Conservation (phyloP, 1,284 basidiomycete genomes). For the Sporisorium reilianum region DNA sequence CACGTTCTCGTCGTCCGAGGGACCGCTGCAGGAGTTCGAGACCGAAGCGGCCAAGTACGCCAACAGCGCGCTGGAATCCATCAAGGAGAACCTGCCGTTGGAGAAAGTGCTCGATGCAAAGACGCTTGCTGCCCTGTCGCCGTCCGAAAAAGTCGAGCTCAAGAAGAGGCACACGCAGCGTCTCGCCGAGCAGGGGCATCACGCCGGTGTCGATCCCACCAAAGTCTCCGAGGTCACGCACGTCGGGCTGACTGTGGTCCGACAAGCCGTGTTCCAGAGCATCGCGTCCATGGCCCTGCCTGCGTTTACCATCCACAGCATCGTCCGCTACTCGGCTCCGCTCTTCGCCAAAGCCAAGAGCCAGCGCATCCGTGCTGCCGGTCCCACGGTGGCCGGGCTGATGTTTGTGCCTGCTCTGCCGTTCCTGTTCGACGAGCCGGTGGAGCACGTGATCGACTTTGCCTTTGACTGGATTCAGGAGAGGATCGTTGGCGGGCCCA, state of each 20-base stretch:
- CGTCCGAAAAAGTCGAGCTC: slow-evolving; percentile 55
- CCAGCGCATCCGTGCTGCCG: slow-evolving; percentile 78
- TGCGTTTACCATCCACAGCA: slow-evolving; percentile 66
- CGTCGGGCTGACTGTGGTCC: slow-evolving; percentile 55
- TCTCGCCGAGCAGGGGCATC: slow-evolving; percentile 29
- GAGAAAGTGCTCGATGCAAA: slow-evolving; percentile 45
- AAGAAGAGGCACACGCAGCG: slow-evolving; percentile 44
- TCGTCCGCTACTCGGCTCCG: slow-evolving; percentile 77
- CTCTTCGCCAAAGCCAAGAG: slow-evolving; percentile 78
- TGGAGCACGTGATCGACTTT: slow-evolving; percentile 72
- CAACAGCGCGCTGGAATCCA: slow-evolving; percentile 18
- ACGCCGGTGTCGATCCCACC: slow-evolving; percentile 39
- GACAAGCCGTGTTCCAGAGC: slow-evolving; percentile 65
- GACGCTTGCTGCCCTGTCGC: slow-evolving; percentile 32
- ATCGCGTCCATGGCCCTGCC: slow-evolving; percentile 63
- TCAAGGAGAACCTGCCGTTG: slow-evolving; percentile 33
- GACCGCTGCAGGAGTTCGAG: slow-evolving; percentile 24
- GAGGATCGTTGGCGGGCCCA: slow-evolving; percentile 19
- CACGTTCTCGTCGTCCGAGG: slow-evolving; percentile 22
- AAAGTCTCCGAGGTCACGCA: slow-evolving; percentile 41
- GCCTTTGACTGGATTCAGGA: slow-evolving; percentile 71
- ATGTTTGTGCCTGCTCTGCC: slow-evolving; percentile 66
- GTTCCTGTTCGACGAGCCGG: slow-evolving; percentile 67
- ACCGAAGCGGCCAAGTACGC: slow-evolving; percentile 50
- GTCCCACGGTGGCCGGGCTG: slow-evolving; percentile 80